Conservation (phyloP, 2,329 filamentous ascomycete genomes). For the Decorospora gaudefroyi region DNA sequence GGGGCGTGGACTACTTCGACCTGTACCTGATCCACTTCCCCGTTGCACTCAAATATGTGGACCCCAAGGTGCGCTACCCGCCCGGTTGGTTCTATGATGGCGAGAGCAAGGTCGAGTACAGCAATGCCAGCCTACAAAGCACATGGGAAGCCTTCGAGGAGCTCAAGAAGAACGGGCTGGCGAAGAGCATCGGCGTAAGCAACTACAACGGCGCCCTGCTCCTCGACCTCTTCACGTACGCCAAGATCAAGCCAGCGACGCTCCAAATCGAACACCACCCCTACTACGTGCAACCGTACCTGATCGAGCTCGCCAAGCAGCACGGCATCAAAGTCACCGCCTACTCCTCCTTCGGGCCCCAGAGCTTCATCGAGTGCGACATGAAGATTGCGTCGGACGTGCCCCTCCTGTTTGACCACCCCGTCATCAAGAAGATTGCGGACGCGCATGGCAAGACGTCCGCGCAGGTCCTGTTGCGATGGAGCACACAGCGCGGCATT, state of each 20-base stretch:
- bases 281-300: conserved; percentile 44
- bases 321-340: conserved; percentile 43
- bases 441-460: conserved; percentile 67
- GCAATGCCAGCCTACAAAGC: conserved; percentile 41
- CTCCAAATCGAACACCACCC: conserved; percentile 49
- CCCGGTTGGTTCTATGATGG: conserved; percentile 46
- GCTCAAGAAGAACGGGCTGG: conserved; percentile 39
- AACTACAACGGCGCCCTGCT: conserved; percentile 50
- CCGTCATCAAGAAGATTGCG: conserved; percentile 70
- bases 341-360: conserved; percentile 55
- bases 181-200: conserved; percentile 46
- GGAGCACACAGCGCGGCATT: conserved; percentile 73
- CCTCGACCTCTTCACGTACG: conserved; percentile 61
- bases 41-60: conserved; percentile 69
- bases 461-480: conserved; percentile 81
- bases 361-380: conserved; percentile 45
- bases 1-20: conserved; percentile 48
- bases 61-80: conserved; percentile 43
- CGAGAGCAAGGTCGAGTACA: conserved; percentile 45
- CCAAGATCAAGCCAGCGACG: conserved; percentile 41
- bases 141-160: conserved; percentile 52
- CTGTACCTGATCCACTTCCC: conserved; percentile 83
- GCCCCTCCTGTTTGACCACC: conserved; percentile 42
- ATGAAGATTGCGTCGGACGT: conserved; percentile 42
- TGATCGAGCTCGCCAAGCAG: conserved; percentile 43